Percentiles rank a stretch among this genome's conserved stretches.
Conservation (phyloP, 2,329 filamentous ascomycete species). For the Leptographium flavum region DNA sequence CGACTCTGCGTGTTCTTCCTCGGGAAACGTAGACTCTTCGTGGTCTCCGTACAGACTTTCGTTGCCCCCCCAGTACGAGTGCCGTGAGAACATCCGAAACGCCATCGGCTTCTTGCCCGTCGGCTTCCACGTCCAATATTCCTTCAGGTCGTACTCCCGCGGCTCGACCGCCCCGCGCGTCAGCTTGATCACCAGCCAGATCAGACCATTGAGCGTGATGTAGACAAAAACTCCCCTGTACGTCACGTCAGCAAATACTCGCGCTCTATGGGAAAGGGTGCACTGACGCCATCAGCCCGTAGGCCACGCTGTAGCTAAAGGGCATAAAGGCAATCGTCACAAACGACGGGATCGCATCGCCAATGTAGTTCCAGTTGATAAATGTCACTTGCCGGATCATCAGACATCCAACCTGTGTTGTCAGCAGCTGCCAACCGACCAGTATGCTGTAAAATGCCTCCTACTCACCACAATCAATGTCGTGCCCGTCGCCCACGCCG, state of each 20-base stretch:
- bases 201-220: constrained; percentile 31
- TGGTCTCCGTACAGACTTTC: constrained; percentile 8
- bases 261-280: not conserved
- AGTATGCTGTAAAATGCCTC: not conserved
- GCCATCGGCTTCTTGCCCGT: constrained; percentile 33
- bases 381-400: constrained; percentile 64
- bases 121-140: constrained; percentile 41
- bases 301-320: constrained; percentile 66
- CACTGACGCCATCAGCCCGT: constrained; percentile 56
- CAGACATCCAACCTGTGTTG: constrained; percentile 49
- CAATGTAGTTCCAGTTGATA: constrained; percentile 65
- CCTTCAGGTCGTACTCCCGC: constrained; percentile 37
- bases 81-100: constrained; percentile 20
- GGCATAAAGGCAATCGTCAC: constrained; percentile 63
- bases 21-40: constrained; percentile 3
- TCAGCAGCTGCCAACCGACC: not conserved
- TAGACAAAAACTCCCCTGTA: constrained; percentile 39
- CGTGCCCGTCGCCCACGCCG: constrained; percentile 64
- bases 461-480: constrained; percentile 49
- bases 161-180: constrained; percentile 30
- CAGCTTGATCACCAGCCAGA: constrained; percentile 28
- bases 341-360: constrained; percentile 63
- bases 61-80: constrained; percentile 14
- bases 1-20: constrained; percentile 4
- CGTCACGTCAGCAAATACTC: not conserved